These are phyloP conservation scores for Areca catechu DNA, from an alignment of 176 grass and related monocot species.

Conservation along the genomic window DNA sequence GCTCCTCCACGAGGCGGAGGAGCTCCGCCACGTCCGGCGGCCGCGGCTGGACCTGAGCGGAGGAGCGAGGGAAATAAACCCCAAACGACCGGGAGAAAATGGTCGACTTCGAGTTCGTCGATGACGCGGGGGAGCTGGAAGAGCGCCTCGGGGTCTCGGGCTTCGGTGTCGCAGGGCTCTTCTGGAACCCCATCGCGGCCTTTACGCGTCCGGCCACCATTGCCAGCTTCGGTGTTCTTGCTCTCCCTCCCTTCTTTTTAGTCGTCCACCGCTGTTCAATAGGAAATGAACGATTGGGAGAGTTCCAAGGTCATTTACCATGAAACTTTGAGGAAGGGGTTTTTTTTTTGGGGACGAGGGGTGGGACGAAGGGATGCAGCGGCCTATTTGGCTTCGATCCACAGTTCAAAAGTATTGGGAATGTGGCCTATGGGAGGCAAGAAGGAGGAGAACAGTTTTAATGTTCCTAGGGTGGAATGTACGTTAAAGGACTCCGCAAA, in stretches of 20 bases:
- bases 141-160: constrained; percentile 26
- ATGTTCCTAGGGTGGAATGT: too few species aligned
- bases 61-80: constrained; percentile 69
- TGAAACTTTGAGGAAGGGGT: too few species aligned
- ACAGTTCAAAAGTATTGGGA: too few species aligned
- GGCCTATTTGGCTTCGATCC: too few species aligned
- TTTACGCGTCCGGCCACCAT: constrained; percentile 96
- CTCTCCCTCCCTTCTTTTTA: background rate
- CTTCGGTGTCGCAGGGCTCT: constrained; percentile 34
- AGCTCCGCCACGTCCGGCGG: constrained; percentile 73
- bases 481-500: too few species aligned
- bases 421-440: too few species aligned
- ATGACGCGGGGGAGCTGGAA: background rate
- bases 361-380: too few species aligned
- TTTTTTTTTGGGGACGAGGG: too few species aligned
- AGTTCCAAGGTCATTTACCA: too few species aligned
- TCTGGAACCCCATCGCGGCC: constrained; percentile 86
- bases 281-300: background rate
- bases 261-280: background rate
- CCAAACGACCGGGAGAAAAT: constrained; percentile 63
- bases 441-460: too few species aligned
- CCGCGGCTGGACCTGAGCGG: constrained; percentile 58
- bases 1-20: constrained; percentile 66
- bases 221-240: background rate
- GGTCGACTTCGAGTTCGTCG: background rate